Evolutionary conservation across 1,284 basidiomycete genomes (phyloP), one percentile per base, ranked within the genome.

Genomic region (Coniferiporia weirii): DNA sequence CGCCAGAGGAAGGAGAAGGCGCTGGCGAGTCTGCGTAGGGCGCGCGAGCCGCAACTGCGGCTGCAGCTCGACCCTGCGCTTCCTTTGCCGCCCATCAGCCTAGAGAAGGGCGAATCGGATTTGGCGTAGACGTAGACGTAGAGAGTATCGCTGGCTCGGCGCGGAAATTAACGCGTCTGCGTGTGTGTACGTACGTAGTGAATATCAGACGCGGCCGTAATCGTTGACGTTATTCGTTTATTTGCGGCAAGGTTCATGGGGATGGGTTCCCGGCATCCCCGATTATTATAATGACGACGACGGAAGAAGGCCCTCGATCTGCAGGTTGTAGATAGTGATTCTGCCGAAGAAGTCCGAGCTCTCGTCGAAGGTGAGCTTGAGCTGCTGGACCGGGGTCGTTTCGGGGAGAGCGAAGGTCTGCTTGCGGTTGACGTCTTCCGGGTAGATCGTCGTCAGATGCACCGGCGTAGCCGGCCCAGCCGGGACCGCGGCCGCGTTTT

Each of bases 291-390:
- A n/a, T n/a, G 10, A 43, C 36, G 3, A n/a, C 7, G 4, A 1
- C 12, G 15, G 15, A 2, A 5, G 40, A 27, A 20, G 52, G 12
- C 83, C 83, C 55, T 81, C 74, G 22, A 89, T 56, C 63, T 75
- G 76, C 38, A 90, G 65, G 67, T 89, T 83, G 66, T 89, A 90
- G 55, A 90, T 69, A 8, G 82, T 89, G 52, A 91, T 79, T 67
- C 87, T 77, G 52, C 87, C 87, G 67, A 90, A 91, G 66, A 90
- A 86, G 70, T 90, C 87, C 13, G 88, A 89, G 67, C 87, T 89
- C 68, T 82, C 79, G 64, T 89, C 83, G 64, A 91, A 91, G 1
- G 86, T 72, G n/a, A 92, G 68, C 68, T 79, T 86, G 64, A 92
- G 10, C 63, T 58, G 49, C 61, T 53, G 15, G 40, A 63, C 27